Base-by-base conservation (phyloP, 257 asterid genomes). In the Verbena officinalis region DNA sequence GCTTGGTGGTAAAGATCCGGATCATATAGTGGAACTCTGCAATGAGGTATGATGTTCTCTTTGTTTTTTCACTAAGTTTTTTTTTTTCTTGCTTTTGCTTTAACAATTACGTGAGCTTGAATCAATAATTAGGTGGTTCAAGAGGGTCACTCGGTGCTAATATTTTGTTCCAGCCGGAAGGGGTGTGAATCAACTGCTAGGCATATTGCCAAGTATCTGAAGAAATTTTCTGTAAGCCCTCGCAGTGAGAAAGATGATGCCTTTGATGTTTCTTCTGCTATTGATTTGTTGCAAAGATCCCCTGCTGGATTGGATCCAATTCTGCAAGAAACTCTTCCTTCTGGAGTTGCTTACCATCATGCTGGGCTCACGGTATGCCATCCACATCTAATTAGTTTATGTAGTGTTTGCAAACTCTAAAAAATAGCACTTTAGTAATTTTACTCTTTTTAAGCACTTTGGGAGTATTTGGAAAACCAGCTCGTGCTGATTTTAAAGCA, bases 321-420 rank as follows among this genome's bases (percentile, higher is more conserved):
- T 60, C 84, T 93, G 24, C 91, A 87, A 83, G 99, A 87, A 84
- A 90, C 95, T 74, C 90, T 93, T 82, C 97, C 96, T 59, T 33
- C 77, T 63, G 97, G 99, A 74, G 99, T 93, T 72, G 99, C 99
- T 43, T 93, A 93, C 75, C 99, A 93, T 81, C 99, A 93, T 70
- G 99, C 99, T 68, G 99, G 99, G 62, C 96, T 93, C 69, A 93
- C 95, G 59, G 99, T 93, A 75, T 57, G 80, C 65, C 30, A 34
- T 24, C 34, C 34, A 43, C 51, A 17, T 71, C 63, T 60, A 55
- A 55, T 68, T 73, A 63, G 49, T 53, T 73, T 56, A 49, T 64
- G 48, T n/a, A n/a, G n/a, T n/a, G n/a, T n/a, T n/a, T n/a, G n/a
- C n/a, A n/a, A n/a, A n/a, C n/a, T n/a, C n/a, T n/a, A n/a, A n/a